These are phyloP conservation scores for Coniochaeta sp. DNA, from an alignment of 2,329 filamentous ascomycete genomes.

Conservation along the genomic window DNA sequence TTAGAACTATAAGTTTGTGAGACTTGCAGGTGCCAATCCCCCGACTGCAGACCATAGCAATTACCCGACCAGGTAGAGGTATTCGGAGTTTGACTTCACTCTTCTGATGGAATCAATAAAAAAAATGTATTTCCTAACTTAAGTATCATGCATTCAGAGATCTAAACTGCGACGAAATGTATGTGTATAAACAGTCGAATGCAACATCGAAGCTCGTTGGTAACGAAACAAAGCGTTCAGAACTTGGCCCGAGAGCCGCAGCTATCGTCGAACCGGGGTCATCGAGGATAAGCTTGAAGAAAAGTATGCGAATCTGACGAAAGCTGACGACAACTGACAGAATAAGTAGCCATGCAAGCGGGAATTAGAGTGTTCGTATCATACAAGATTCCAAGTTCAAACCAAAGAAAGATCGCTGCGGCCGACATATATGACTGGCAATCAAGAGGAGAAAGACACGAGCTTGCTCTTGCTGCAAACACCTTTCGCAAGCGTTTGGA, in stretches of 20 bases:
- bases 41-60: neutral
- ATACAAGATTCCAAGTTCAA: neutral
- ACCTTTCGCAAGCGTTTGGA: conserved; percentile 37
- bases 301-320: neutral
- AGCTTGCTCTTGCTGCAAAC: conserved; percentile 40
- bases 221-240: neutral
- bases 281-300: neutral
- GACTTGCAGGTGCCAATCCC: neutral
- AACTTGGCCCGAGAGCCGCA: neutral
- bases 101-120: no score
- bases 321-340: neutral
- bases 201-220: neutral
- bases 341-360: neutral
- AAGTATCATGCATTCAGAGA: neutral
- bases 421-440: neutral
- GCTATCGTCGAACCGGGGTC: neutral
- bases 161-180: neutral
- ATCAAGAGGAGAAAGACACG: conserved; percentile 6
- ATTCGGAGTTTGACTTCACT: no score
- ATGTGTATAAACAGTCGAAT: neutral
- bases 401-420: neutral
- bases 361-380: neutral
- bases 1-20: neutral
- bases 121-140: no score
- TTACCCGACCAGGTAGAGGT: no score